A percentile compares a stretch with the other conserved stretches of the same genome.
These are phyloP conservation scores for Fusarium abutilonis DNA, from an alignment of 2,329 filamentous ascomycete species.

Conservation along the genomic window DNA sequence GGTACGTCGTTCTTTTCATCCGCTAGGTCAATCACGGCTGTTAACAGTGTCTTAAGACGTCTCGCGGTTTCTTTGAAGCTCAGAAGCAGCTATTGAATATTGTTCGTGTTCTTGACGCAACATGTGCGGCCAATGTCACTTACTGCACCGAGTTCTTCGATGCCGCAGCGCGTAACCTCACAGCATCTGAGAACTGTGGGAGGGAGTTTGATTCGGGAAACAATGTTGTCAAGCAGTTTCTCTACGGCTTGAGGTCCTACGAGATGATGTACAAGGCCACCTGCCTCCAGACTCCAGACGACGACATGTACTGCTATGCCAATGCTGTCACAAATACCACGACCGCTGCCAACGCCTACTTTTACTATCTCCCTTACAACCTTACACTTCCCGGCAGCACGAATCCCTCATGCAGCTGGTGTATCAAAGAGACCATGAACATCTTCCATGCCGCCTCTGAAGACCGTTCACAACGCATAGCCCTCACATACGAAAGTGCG, in stretches of 20 bases:
- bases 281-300: slow-evolving; percentile 75
- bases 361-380: slow-evolving; percentile 89
- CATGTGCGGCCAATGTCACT: slow-evolving; percentile 74
- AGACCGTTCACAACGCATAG: slow-evolving; percentile 73
- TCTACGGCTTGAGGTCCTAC: slow-evolving; percentile 80
- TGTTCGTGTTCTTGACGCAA: slow-evolving; percentile 79
- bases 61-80: slow-evolving; percentile 83
- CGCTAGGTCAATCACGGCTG: too few relatives aligned
- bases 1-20: slow-evolving; percentile 58
- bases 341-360: slow-evolving; percentile 76
- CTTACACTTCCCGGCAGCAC: slow-evolving; percentile 72
- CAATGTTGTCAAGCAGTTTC: slow-evolving; percentile 76
- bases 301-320: slow-evolving; percentile 80
- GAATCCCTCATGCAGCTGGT: slow-evolving; percentile 78
- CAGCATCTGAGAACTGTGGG: slow-evolving; percentile 71
- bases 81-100: slow-evolving; percentile 76
- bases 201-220: slow-evolving; percentile 75
- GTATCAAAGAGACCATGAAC: slow-evolving; percentile 82
- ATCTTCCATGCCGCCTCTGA: slow-evolving; percentile 77
- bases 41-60: slow-evolving; percentile 67
- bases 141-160: slow-evolving; percentile 74
- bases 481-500: slow-evolving; percentile 73
- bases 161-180: slow-evolving; percentile 72
- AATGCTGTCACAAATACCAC: slow-evolving; percentile 82
- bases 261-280: slow-evolving; percentile 80